Conservation (phyloP, 2,329 filamentous ascomycete genomes). For the Madurella mycetomatis region DNA sequence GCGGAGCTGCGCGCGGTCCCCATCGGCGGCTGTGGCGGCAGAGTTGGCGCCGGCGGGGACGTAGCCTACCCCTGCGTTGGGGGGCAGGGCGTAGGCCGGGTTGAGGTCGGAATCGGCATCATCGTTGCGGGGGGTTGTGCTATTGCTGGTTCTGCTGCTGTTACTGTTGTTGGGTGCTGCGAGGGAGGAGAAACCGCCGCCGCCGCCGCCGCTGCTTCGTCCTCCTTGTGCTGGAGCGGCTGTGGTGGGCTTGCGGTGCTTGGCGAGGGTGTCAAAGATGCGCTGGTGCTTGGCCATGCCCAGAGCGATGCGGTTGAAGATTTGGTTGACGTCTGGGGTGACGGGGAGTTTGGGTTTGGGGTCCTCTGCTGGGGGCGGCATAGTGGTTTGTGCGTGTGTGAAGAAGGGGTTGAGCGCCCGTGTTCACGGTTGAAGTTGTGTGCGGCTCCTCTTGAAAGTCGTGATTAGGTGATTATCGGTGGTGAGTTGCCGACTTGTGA, state of each 20-base stretch:
- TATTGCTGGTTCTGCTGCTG: not conserved
- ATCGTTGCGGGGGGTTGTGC: conserved; percentile 18
- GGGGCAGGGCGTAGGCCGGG: conserved; percentile 10
- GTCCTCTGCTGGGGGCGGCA: conserved; percentile 4
- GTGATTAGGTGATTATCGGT: too few relatives aligned
- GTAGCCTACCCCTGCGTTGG: conserved; percentile 42
- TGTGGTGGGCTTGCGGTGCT: conserved; percentile 19
- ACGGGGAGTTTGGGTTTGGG: conserved; percentile 7
- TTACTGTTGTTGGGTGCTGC: not conserved
- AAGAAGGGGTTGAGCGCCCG: too few relatives aligned
- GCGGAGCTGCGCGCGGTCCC: conserved; percentile 24
- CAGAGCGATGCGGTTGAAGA: conserved; percentile 42
- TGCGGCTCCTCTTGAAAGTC: too few relatives aligned
- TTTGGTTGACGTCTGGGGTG: conserved; percentile 33
- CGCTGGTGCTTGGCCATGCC: conserved; percentile 34
- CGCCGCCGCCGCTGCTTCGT: not conserved
- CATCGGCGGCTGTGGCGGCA: not conserved
- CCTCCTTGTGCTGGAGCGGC: conserved; percentile 7
- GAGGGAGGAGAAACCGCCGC: conserved; percentile 11
- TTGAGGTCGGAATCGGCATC: conserved; percentile 28
- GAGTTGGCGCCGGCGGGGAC: conserved; percentile 20
- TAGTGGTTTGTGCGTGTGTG: not conserved
- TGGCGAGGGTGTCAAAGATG: conserved; percentile 30
- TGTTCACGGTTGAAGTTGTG: too few relatives aligned
- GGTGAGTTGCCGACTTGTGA: not conserved